Percentiles rank a stretch among this genome's conserved stretches.
phyloP scores from a whole-genome alignment of 768 basidiomycete genomes.

The Lanmaoa pseudosensibilis region DNA sequence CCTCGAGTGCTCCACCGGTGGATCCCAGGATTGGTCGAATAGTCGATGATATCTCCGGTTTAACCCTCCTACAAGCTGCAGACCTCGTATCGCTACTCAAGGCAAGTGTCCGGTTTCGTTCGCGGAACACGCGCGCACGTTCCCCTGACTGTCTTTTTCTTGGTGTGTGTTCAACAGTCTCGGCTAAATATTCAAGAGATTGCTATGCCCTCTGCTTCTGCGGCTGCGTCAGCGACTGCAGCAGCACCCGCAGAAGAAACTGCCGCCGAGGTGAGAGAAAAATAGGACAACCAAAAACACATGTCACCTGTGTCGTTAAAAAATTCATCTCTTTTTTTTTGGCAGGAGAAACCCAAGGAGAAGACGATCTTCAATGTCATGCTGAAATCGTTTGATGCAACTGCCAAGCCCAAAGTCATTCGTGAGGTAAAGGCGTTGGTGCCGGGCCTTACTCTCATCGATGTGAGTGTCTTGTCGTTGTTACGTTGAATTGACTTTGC shows the following conservation, averaged over 20 bases:
- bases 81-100: slow-evolving; percentile 92
- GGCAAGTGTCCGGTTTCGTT: slow-evolving; percentile 42
- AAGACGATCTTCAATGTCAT: slow-evolving; percentile 97
- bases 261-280: slow-evolving; percentile 54
- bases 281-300: neutral
- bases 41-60: slow-evolving; percentile 87
- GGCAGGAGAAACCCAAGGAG: slow-evolving; percentile 93
- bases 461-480: slow-evolving; percentile 55
- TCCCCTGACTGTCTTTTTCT: neutral
- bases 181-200: slow-evolving; percentile 97
- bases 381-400: slow-evolving; percentile 90
- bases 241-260: slow-evolving; percentile 61
- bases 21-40: slow-evolving; percentile 77
- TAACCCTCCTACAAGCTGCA: slow-evolving; percentile 91
- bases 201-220: slow-evolving; percentile 79
- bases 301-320: neutral
- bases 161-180: slow-evolving; percentile 55
- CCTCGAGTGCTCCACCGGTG: slow-evolving; percentile 39
- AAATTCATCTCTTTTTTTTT: neutral
- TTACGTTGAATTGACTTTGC: neutral
- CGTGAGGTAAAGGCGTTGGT: slow-evolving; percentile 95
- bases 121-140: neutral
- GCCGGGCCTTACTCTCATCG: slow-evolving; percentile 94
- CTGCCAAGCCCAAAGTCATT: slow-evolving; percentile 94
- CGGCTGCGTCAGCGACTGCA: slow-evolving; percentile 47